Evolutionary conservation across 2,329 filamentous ascomycete genomes (phyloP), one percentile per base, ranked within the genome.

Genomic region (Nothopassalora personata): DNA sequence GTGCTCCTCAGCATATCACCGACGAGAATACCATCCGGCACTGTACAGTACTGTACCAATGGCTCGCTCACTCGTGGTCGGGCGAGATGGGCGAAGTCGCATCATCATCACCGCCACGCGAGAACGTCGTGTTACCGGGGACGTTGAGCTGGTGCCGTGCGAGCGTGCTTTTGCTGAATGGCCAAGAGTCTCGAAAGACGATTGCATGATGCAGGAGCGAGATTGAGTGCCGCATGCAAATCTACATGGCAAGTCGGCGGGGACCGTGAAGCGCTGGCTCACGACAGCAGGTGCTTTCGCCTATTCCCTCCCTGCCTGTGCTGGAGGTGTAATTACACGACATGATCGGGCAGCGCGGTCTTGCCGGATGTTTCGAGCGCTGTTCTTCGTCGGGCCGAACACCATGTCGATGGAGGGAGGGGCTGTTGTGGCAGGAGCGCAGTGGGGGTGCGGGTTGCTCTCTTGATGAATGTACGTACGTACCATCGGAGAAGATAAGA

Each of bases 61-160:
- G 49, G 49, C 27, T 51, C 28, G 13, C n/a, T n/a, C 27, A n/a
- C 49, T 27, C 5, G 46, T 31, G 46, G 46, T 18, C 8, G 46
- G 19, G 28, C 46, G 46, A 13, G n/a, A 27, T 48, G 46, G 46
- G n/a, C n/a, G n/a, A n/a, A n/a, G n/a, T n/a, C n/a, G n/a, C n/a
- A n/a, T n/a, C n/a, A 30, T 48, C 7, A n/a, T 13, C 53, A 50
- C 59, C 60, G 60, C 60, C 60, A 62, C 57, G 60, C 56, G 60
- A 59, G 46, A 50, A 54, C 54, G 45, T 60, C 59, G 55, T 57
- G 51, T 27, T 46, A 56, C 48, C 11, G 36, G 36, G 10, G 11
- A 43, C 15, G 36, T 43, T 43, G 36, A 13, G 36, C 11, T 13
- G 10, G 15, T 43, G 11, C 36, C 36, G 9, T 2, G 7, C 15